A percentile compares a stretch with the other conserved stretches of the same genome.
Evolutionary conservation across 129 eudicot species (phyloP).

Genomic region (Deinandra increscens): DNA sequence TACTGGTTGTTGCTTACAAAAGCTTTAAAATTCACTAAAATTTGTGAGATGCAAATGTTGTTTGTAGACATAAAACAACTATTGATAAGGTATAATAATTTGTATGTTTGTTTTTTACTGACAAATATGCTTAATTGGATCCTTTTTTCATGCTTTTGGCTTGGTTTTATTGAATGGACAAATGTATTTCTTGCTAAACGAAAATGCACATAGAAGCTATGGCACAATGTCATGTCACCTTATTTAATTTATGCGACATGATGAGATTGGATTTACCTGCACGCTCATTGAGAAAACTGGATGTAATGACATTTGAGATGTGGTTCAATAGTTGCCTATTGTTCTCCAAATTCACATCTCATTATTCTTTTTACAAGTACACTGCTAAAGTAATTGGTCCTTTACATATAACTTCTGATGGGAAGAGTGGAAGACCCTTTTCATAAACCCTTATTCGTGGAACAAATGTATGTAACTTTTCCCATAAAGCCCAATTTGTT

Average conservation of each 20-base stretch:
- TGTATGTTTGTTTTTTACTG: not conserved
- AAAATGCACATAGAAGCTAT: conserved; percentile 58
- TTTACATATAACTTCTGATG: conserved; percentile 75
- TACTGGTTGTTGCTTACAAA: too few species aligned
- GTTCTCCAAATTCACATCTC: too few species aligned
- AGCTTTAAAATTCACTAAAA: too few species aligned
- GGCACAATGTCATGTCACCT: conserved; percentile 81
- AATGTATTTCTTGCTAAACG: conserved; percentile 61
- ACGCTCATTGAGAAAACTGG: too few species aligned
- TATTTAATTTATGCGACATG: conserved; percentile 69
- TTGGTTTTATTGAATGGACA: too few species aligned
- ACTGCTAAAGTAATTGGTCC: conserved; percentile 99
- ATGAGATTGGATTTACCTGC: too few species aligned
- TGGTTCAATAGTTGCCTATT: too few species aligned
- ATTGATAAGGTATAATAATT: conserved; percentile 64
- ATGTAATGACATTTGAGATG: too few species aligned
- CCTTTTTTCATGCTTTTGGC: not conserved
- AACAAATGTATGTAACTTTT: conserved; percentile 64
- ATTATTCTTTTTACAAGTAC: too few species aligned
- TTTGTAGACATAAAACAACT: conserved; percentile 86
- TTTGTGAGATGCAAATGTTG: too few species aligned
- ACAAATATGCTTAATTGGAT: not conserved
- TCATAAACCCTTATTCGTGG: conserved; percentile 81
- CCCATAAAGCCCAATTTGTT: not conserved
- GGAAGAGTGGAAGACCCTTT: conserved; percentile 76